Evolutionary conservation across 257 asterid genomes (phyloP).

Genomic region (Solanum bulbocastanum): DNA sequence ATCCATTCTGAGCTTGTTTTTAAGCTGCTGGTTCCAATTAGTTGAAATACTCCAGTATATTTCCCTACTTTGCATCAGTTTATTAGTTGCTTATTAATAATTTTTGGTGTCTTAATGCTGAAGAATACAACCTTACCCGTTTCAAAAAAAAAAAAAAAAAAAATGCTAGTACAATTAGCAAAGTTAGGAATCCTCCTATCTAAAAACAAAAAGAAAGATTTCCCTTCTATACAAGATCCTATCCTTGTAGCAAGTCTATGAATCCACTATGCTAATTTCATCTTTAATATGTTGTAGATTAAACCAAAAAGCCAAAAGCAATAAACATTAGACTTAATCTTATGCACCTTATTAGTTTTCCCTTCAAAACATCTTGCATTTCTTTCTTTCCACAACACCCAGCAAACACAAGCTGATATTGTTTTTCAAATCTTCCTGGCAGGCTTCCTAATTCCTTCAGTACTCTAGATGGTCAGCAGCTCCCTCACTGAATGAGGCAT

Average conservation of each 20-base stretch:
- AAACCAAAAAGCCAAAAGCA: not conserved
- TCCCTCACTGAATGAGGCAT: not conserved
- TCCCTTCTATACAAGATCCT: not conserved
- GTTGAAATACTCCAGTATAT: too few species aligned
- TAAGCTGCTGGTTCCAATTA: too few species aligned
- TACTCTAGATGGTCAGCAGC: not conserved
- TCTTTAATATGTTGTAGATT: not conserved
- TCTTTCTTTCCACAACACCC: not conserved
- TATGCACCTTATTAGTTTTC: not conserved
- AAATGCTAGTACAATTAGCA: not conserved
- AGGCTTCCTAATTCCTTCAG: not conserved
- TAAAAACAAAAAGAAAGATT: not conserved
- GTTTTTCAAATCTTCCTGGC: not conserved
- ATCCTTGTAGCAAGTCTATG: not conserved
- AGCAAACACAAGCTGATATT: not conserved
- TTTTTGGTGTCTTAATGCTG: not conserved
- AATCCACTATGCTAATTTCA: not conserved
- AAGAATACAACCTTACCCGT: not conserved
- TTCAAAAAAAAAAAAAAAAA: not conserved
- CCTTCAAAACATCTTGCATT: not conserved
- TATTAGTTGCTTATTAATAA: too few species aligned
- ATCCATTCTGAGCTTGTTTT: too few species aligned
- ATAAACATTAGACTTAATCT: not conserved
- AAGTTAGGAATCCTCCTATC: not conserved
- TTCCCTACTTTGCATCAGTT: too few species aligned